These are phyloP conservation scores for Apiospora arundinis DNA, from an alignment of 2,329 filamentous ascomycete species.

Conservation along the genomic window DNA sequence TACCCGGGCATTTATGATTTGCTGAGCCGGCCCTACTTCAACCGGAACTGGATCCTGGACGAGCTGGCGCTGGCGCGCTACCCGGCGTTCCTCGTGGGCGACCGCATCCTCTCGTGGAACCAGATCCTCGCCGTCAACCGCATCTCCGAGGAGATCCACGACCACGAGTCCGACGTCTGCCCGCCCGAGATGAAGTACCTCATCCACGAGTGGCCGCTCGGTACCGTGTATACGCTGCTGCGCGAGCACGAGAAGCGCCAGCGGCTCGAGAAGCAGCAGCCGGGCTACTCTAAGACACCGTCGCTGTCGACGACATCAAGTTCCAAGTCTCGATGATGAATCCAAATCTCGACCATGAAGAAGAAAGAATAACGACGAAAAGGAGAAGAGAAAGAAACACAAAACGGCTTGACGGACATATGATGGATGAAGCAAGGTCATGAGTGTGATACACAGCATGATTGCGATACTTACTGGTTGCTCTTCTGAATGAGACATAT, in stretches of 20 bases:
- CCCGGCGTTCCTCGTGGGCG: conserved; percentile 40
- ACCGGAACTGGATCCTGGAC: conserved; percentile 45
- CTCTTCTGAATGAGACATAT: not conserved
- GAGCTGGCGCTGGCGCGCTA: conserved; percentile 42
- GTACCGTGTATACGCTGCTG: conserved; percentile 26
- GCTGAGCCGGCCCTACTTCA: conserved; percentile 41
- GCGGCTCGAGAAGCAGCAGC: conserved; percentile 21
- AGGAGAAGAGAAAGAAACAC: not conserved
- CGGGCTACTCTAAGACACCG: not conserved
- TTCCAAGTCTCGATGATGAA: not conserved
- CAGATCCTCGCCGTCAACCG: conserved; percentile 43
- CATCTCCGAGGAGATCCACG: conserved; percentile 44
- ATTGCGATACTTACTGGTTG: not conserved
- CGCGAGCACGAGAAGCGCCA: conserved; percentile 26
- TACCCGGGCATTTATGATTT: conserved; percentile 38
- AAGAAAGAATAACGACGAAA: not conserved
- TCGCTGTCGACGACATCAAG: not conserved
- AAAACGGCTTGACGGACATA: not conserved
- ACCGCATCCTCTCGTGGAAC: conserved; percentile 45
- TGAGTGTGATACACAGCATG: not conserved
- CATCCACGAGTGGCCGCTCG: conserved; percentile 33
- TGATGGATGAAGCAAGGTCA: not conserved
- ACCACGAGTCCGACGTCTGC: conserved; percentile 40
- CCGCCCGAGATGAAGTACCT: conserved; percentile 32
- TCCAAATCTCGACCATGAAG: not conserved